Evolutionary conservation across 495 filamentous ascomycete genomes (phyloP).

Genomic region (Hypoxylon subgilvum): DNA sequence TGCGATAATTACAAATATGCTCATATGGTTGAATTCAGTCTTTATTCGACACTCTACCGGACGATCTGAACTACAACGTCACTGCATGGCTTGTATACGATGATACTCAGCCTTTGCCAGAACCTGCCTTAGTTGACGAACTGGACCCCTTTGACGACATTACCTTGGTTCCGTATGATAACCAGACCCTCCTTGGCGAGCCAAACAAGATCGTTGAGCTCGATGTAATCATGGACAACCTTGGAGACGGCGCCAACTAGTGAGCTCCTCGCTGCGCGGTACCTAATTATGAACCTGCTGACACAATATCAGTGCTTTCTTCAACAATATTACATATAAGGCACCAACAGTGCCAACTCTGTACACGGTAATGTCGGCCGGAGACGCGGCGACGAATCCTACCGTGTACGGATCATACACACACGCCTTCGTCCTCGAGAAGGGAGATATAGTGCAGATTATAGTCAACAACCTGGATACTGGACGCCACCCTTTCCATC

Average conservation of each 20-base stretch:
- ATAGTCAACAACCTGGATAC: conserved; percentile 79
- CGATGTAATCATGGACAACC: conserved; percentile 72
- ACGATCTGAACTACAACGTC: conserved; percentile 71
- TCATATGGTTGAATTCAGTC: conserved; percentile 50
- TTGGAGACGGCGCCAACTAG: conserved; percentile 78
- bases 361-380: conserved; percentile 73
- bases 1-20: conserved; percentile 1
- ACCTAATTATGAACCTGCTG: neutral
- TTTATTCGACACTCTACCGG: conserved; percentile 71
- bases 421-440: conserved; percentile 69
- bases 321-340: conserved; percentile 80
- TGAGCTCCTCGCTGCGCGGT: conserved; percentile 41
- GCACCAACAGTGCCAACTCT: conserved; percentile 78
- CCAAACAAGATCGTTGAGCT: conserved; percentile 68
- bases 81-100: conserved; percentile 84
- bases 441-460: conserved; percentile 74
- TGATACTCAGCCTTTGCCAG: conserved; percentile 61
- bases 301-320: conserved; percentile 64
- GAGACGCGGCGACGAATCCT: conserved; percentile 65
- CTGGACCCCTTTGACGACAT: conserved; percentile 78
- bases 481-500: conserved; percentile 82
- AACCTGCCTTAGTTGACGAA: conserved; percentile 58
- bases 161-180: conserved; percentile 69
- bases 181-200: conserved; percentile 58
- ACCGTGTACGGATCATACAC: conserved; percentile 76